Base-by-base conservation (phyloP, 192 early-diverging fungal species). In the Geranomyces michiganensis region DNA sequence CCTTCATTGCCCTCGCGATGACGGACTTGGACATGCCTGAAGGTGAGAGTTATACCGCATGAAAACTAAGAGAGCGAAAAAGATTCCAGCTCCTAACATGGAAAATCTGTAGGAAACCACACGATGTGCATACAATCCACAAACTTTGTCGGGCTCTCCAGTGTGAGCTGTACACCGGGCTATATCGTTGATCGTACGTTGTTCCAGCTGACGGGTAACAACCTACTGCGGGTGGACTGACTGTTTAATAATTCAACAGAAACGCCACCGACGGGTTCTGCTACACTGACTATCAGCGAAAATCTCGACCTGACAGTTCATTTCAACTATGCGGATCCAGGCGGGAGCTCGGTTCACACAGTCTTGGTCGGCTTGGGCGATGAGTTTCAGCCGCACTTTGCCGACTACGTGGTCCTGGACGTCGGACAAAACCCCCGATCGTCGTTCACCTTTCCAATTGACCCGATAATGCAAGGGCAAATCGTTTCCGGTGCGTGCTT, bases 111-210 rank as follows among this genome's bases (percentile, higher is more conserved):
- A 48, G 64, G 64, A 26, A 65, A 65, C 44, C 64, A 65, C 41
- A 65, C 64, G 17, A 47, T 65, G 19, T 65, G 64, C 45, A 30
- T 65, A 1, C 64, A 65, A 2, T 30, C 45, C 29, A 65, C 64
- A 21, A 65, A 65, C 29, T 65, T 19, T 8, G 64, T 65, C 13
- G 64, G 64, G 12, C 24, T 65, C 41, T 24, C 31, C 15, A 26
- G 33, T 4, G 22, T 65, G 8, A 22, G 17, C 45, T 65, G 64
- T 43, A 19, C 2, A 47, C 15, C 48, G 19, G 64, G 64, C 22
- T 65, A 65, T 48, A 21, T 65, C 12, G 64, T 65, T 7, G 64
- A 65, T 43, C 15, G 21, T 41, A 65, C 41, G 32, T 43, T 43
- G 48, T 43, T 43, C 36, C 10, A 7, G 36, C 36, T 10, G 36